Evolutionary conservation across 257 asterid species (phyloP), one percentile per base, ranked within the genome.

Genomic region (Phtheirospermum japonicum): DNA sequence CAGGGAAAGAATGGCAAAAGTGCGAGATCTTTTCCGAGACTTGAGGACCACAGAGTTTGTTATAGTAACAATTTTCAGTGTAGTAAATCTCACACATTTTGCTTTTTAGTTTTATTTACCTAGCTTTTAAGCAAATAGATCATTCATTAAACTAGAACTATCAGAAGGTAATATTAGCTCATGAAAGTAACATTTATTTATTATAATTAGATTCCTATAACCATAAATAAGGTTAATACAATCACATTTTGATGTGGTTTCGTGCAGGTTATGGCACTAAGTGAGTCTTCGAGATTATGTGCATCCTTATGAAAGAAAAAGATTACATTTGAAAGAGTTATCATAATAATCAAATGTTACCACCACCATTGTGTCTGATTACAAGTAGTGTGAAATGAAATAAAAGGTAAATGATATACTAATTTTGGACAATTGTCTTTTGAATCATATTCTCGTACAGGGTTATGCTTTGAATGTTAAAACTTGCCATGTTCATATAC

Each of bases 331-430:
- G 75, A 73, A 64, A 83, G 79, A 73, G 90, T 85, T 50, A 67
- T 85, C 7, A 76, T 88, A 28, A n/a, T n/a, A 86, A 85, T 74
- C 89, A 88, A 73, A 17, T 88, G 57, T 74, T 82, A 54, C 93
- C 89, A 51, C 77, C 76, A 42, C 80, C 90, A 1, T n/a, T n/a
- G 65, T 73, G 5, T 77, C 88, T 51, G 86, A 82, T 51, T 86
- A 95, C 93, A 88, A 86, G 81, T 86, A 83, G 17, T 86, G 95
- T 75, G 82, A 74, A 18, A 73, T 86, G 82, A 86, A 67, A 75
- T 71, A 78, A 54, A 83, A 86, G 89, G 95, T 86, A n/a, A 80
- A 69, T 14, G 56, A 12, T 40, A 53, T n/a, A 2, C 6, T 31
- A 31, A 31, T 2, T 31, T 31, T 31, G 34, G 34, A 31, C 34